phyloP scores from a whole-genome alignment of 257 asterid genomes.

The Schizonepeta tenuifolia region DNA sequence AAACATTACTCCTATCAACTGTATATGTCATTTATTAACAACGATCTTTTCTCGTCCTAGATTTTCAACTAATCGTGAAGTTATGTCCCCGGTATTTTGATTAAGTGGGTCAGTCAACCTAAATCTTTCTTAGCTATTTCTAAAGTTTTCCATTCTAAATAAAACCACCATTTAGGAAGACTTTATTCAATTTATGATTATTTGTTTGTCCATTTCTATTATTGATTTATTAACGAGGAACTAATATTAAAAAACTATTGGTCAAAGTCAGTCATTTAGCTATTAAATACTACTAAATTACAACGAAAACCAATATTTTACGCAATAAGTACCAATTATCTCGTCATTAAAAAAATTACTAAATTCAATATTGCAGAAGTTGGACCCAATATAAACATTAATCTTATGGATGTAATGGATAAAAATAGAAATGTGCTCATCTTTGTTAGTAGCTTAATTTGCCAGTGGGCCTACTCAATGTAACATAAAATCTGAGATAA shows the following conservation, averaged over 20 bases:
- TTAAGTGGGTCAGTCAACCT: constrained; percentile 11
- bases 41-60: constrained; percentile 25
- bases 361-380: too few species aligned
- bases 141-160: neutral
- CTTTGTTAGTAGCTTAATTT: too few species aligned
- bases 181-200: neutral
- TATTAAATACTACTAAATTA: neutral
- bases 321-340: too few species aligned
- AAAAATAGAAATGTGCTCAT: too few species aligned
- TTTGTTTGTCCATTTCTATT: neutral
- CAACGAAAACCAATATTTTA: too few species aligned
- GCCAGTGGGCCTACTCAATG: too few species aligned
- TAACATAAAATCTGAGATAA: too few species aligned
- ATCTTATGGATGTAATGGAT: too few species aligned
- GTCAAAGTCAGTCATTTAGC: neutral
- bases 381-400: too few species aligned
- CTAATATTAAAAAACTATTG: neutral
- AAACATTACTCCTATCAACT: constrained; percentile 41
- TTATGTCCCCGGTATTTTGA: neutral
- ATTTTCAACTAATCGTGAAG: constrained; percentile 51
- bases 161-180: neutral
- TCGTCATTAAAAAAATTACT: too few species aligned
- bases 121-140: neutral
- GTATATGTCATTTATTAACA: constrained; percentile 9
- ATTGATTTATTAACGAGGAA: neutral